These are phyloP conservation scores for Sporothrix brunneoviolacea DNA, from an alignment of 2,329 filamentous ascomycete genomes.

Conservation along the genomic window DNA sequence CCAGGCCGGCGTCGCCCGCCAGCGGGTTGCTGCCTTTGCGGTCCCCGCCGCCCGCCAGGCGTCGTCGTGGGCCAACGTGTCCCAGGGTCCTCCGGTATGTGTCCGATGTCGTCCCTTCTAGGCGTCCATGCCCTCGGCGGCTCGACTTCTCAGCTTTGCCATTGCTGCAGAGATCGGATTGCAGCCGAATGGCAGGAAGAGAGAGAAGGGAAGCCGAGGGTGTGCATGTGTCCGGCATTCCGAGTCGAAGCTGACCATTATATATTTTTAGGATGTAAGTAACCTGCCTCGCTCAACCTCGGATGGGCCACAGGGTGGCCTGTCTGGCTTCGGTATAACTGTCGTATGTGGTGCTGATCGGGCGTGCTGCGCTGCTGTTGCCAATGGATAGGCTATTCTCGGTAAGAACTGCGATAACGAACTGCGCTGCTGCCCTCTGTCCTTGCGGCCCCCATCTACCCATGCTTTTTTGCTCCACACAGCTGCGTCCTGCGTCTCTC, in stretches of 20 bases:
- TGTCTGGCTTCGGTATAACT: neutral
- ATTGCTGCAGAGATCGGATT: too few relatives aligned
- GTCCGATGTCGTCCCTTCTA: neutral
- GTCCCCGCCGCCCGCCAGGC: conserved; percentile 46
- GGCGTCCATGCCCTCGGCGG: neutral
- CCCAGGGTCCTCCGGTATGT: conserved; percentile 89
- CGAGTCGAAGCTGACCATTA: conserved; percentile 9
- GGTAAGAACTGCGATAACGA: too few relatives aligned
- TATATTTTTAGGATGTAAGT: conserved; percentile 30
- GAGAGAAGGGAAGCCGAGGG: neutral
- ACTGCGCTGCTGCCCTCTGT: conserved; percentile 19
- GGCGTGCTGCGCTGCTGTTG: conserved; percentile 10
- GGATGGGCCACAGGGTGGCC: conserved; percentile 13
- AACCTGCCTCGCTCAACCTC: conserved; percentile 17
- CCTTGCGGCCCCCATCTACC: too few relatives aligned
- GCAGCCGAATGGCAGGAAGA: neutral
- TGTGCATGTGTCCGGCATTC: too few relatives aligned
- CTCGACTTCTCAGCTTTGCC: too few relatives aligned
- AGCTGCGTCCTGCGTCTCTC: too few relatives aligned
- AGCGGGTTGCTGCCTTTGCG: conserved; percentile 32
- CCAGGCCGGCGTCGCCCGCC: conserved; percentile 35
- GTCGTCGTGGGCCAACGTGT: conserved; percentile 85
- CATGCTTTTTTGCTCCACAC: too few relatives aligned
- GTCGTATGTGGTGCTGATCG: conserved; percentile 6
- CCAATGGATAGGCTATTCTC: conserved; percentile 14